phyloP scores from a whole-genome alignment of 2,329 filamentous ascomycete genomes.

The Stylonectria norvegica region DNA sequence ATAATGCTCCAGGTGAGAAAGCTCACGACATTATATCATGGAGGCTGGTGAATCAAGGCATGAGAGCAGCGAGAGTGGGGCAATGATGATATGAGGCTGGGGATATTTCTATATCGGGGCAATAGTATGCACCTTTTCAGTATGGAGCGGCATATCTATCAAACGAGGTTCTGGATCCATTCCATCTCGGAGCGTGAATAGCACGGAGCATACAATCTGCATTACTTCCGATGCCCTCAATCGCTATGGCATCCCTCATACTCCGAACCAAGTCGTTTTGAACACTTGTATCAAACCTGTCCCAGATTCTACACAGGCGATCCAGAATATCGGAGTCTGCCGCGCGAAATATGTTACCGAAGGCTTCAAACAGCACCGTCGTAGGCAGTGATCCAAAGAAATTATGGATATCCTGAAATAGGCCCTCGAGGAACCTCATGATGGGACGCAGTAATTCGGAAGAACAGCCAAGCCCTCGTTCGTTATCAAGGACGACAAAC shows the following conservation, averaged over 20 bases:
- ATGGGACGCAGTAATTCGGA: constrained; percentile 21
- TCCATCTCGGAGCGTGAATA: constrained; percentile 7
- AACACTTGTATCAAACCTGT: constrained; percentile 17
- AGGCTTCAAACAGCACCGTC: constrained; percentile 20
- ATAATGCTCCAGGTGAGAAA: neutral
- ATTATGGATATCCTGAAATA: constrained; percentile 20
- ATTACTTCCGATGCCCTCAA: constrained; percentile 11
- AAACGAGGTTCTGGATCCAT: neutral
- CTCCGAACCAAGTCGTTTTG: constrained; percentile 16
- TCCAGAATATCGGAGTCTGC: constrained; percentile 5
- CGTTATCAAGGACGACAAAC: constrained; percentile 28
- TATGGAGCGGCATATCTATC: neutral
- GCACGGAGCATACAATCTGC: constrained; percentile 22
- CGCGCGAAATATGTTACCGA: constrained; percentile 21
- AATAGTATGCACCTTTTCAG: constrained; percentile 2
- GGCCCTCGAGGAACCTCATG: constrained; percentile 21
- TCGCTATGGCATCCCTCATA: constrained; percentile 13
- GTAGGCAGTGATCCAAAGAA: constrained; percentile 11
- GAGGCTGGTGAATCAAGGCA: constrained; percentile 24
- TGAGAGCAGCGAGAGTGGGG: constrained; percentile 20
- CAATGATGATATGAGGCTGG: constrained; percentile 22
- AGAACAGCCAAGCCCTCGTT: constrained; percentile 27
- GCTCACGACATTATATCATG: constrained; percentile 13
- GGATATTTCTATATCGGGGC: constrained; percentile 19
- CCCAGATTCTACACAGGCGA: constrained; percentile 21